Evolutionary conservation across 2,329 filamentous ascomycete species (phyloP).

Genomic region (Ramularia endophylla): DNA sequence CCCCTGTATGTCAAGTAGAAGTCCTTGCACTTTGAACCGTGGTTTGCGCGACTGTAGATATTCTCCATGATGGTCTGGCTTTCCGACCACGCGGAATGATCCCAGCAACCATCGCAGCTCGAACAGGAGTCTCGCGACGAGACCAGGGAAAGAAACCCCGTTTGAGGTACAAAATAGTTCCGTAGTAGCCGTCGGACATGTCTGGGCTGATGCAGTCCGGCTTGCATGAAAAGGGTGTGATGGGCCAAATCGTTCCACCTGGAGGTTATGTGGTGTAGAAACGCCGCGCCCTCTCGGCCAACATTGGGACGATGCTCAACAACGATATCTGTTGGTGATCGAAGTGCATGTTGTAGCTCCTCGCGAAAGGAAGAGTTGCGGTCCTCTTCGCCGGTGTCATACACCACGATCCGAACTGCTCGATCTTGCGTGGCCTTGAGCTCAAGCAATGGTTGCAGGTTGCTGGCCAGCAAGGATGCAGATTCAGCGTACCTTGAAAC

Average conservation of each 20-base stretch:
- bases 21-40: not conserved
- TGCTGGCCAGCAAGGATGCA: not conserved
- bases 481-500: not conserved
- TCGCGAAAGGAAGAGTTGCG: not conserved
- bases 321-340: not conserved
- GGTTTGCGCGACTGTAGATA: not conserved
- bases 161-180: not conserved
- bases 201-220: not conserved
- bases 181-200: not conserved
- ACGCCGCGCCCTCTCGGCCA: not conserved
- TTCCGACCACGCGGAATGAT: constrained; percentile 3
- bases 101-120: not conserved
- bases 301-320: not conserved
- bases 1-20: constrained; percentile 1
- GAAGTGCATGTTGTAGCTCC: not conserved
- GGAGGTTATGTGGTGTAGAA: not conserved
- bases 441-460: not conserved
- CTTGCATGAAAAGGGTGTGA: constrained; percentile 1
- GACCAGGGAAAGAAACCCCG: not conserved
- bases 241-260: not conserved
- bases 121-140: not conserved
- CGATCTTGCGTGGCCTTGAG: not conserved
- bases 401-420: not conserved
- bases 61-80: not conserved
- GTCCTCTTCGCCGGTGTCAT: not conserved